Evolutionary conservation across 768 basidiomycete genomes (phyloP), one percentile per base, ranked within the genome.

Genomic region (Leucocoprinus sp.): DNA sequence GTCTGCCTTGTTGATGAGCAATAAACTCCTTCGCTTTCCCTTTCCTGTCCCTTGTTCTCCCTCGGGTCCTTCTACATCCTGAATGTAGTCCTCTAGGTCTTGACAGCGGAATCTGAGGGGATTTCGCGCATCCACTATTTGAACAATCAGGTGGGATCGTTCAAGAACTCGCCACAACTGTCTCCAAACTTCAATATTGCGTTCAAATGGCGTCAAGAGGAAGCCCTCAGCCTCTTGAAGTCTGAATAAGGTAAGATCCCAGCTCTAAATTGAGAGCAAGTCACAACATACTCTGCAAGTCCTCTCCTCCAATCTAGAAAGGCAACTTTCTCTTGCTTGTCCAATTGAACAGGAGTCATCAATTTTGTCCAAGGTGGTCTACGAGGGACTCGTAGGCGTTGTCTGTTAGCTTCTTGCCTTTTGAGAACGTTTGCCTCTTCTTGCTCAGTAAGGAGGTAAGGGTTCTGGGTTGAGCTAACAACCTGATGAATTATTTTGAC

Each of bases 141-240:
- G 92, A 2, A 98, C 87, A 24, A 98, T 66, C 18, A 99, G 77
- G 55, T 96, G 89, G 1, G 95, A 96, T 17, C 93, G 78, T 65
- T 99, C 96, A 7, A 96, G 66, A 1, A 98, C 96, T 42, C 96
- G 75, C 96, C 96, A 99, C 6, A 99, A 75, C 57, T 99, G 96
- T 34, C 96, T 72, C 95, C 96, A 98, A 9, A 99, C 96, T 70
- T 98, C 93, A 24, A 99, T 66, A 58, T 98, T 99, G 39, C 93
- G 84, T 60, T 99, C 96, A 57, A 96, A 99, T 4, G 93, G 95
- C 0, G 93, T 95, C 1, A 97, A 70, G n/a, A 97, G 74, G 22
- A 98, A 77, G 31, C 80, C 76, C 45, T 95, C 85, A 50, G 76
- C 71, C 56, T 96, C 92, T 59, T 95, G 91, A 9, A 97, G 69